A percentile compares a stretch with the other conserved stretches of the same genome.
phyloP scores from a whole-genome alignment of 2,329 filamentous ascomycete genomes.

The Nannizzia gypsea region DNA sequence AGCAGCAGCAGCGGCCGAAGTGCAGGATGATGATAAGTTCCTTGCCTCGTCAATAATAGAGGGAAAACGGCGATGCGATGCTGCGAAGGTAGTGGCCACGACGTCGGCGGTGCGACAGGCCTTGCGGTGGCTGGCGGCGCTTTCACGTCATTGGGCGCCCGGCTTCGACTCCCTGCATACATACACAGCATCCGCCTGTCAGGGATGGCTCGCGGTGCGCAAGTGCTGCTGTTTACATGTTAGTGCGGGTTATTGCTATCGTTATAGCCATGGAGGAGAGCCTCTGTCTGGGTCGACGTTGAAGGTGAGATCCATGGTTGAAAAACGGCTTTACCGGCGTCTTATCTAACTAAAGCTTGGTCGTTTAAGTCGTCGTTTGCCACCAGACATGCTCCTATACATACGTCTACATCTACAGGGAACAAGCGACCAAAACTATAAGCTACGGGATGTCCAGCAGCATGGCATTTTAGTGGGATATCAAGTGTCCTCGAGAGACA shows the following conservation, averaged over 20 bases:
- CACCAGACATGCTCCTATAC: neutral
- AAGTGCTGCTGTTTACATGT: neutral
- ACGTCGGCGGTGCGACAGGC: neutral
- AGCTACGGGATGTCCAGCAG: no score
- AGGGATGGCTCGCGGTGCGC: neutral
- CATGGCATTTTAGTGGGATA: no score
- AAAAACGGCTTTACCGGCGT: neutral
- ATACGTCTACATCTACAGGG: neutral
- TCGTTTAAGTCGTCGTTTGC: neutral
- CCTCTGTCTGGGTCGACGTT: neutral
- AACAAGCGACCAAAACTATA: no score
- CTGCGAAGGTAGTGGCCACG: neutral
- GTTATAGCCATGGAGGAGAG: no score
- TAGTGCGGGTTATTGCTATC: no score
- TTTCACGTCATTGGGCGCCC: conserved; percentile 5
- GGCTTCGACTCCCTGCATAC: neutral
- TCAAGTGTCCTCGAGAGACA: no score
- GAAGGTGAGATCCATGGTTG: neutral
- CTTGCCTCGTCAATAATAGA: neutral
- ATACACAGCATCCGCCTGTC: neutral
- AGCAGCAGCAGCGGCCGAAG: neutral
- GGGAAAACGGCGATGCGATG: neutral
- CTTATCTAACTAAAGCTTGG: neutral
- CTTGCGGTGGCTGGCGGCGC: conserved; percentile 3
- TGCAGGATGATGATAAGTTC: neutral